Percentiles rank a stretch among this genome's conserved stretches.
phyloP scores from a whole-genome alignment of 129 eudicot species.

The Helianthus annuus region DNA sequence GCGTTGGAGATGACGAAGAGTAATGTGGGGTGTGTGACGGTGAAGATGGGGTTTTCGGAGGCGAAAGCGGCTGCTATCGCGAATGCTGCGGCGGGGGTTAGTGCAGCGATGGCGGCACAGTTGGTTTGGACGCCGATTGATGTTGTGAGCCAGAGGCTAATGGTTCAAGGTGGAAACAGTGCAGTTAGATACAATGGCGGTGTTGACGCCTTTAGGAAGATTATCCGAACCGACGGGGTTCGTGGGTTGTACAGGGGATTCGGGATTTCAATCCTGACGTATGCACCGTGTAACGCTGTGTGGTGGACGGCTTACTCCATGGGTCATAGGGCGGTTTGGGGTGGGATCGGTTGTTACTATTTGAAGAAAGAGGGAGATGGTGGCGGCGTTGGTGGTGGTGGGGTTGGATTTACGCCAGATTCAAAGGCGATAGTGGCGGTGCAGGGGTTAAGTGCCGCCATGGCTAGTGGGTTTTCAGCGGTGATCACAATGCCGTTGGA shows the following conservation, averaged over 20 bases:
- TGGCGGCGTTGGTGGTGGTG: conserved; percentile 27
- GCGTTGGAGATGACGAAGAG: conserved; percentile 85
- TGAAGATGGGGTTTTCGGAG: conserved; percentile 63
- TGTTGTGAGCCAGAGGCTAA: conserved; percentile 81
- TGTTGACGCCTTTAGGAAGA: conserved; percentile 72
- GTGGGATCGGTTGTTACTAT: conserved; percentile 53
- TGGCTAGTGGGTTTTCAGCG: conserved; percentile 74
- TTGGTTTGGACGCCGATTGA: conserved; percentile 91
- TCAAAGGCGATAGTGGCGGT: conserved; percentile 52
- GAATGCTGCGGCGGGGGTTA: conserved; percentile 74
- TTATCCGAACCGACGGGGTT: conserved; percentile 59
- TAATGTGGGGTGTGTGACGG: conserved; percentile 65
- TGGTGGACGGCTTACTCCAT: conserved; percentile 89
- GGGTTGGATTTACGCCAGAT: conserved; percentile 45
- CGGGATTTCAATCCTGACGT: conserved; percentile 76
- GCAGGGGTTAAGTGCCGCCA: conserved; percentile 63
- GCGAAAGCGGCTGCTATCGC: conserved; percentile 62
- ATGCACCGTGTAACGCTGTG: conserved; percentile 89
- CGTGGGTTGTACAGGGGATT: conserved; percentile 80
- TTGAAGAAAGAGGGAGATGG: conserved; percentile 49
- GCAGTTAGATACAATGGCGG: conserved; percentile 60
- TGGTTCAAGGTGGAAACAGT: conserved; percentile 66
- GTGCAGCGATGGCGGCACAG: conserved; percentile 88
- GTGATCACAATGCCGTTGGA: conserved; percentile 76
- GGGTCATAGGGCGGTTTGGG: conserved; percentile 64